Evolutionary conservation across 768 basidiomycete genomes (phyloP).

Genomic region (Guyanaporus albipodus): DNA sequence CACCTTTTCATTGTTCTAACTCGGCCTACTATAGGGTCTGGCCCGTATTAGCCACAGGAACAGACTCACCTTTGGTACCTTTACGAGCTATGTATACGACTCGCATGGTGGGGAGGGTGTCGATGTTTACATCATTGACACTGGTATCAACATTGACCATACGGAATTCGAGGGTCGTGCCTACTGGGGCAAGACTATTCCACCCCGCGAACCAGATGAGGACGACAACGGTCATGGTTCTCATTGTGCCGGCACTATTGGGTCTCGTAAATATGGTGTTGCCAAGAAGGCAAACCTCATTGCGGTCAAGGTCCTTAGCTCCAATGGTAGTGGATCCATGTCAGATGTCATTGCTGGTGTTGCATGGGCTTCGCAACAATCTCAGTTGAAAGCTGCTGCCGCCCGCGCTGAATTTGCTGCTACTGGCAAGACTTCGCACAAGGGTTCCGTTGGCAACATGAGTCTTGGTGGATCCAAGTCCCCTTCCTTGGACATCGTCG

Average conservation of each 20-base stretch:
- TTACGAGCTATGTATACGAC: constrained; percentile 77
- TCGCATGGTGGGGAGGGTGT: constrained; percentile 82
- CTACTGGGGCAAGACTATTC: constrained; percentile 90
- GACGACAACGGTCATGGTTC: constrained; percentile 97
- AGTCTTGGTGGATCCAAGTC: constrained; percentile 95
- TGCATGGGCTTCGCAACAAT: constrained; percentile 61
- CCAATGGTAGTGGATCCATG: constrained; percentile 93
- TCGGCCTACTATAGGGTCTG: constrained; percentile 60
- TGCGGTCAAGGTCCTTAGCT: constrained; percentile 93
- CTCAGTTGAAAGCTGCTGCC: constrained; percentile 50
- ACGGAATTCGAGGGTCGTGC: constrained; percentile 88
- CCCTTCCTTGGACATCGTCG: constrained; percentile 73
- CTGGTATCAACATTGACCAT: constrained; percentile 86
- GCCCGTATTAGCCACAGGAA: constrained; percentile 89
- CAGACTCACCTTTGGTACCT: constrained; percentile 73
- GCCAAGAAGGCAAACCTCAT: constrained; percentile 89
- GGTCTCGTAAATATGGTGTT: constrained; percentile 89
- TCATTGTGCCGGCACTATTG: constrained; percentile 95
- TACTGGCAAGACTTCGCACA: constrained; percentile 80
- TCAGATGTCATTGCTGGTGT: constrained; percentile 91
- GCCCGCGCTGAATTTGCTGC: constrained; percentile 62
- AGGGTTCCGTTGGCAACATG: constrained; percentile 97
- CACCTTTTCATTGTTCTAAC: constrained; percentile 9
- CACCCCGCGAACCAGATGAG: constrained; percentile 73
- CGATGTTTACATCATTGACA: constrained; percentile 85